phyloP scores from a whole-genome alignment of 148 eudicot genomes.

The Spergularia bocconei region DNA sequence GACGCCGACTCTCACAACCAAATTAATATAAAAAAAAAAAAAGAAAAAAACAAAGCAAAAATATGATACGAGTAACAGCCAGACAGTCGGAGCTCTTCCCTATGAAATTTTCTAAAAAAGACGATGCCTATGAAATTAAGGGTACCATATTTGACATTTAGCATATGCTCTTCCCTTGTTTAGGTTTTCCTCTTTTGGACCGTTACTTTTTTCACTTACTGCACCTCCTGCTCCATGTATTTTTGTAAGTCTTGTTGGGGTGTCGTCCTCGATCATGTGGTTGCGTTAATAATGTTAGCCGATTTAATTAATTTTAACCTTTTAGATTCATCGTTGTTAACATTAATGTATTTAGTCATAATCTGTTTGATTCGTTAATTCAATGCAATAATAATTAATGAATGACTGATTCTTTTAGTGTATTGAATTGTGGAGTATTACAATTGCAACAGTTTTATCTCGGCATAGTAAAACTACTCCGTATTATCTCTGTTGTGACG shows the following conservation, averaged over 20 bases:
- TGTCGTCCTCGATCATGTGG: neutral
- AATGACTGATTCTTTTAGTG: too few relatives aligned
- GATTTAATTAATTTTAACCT: too few relatives aligned
- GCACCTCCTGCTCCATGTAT: slow-evolving; percentile 9
- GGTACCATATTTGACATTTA: slow-evolving; percentile 16
- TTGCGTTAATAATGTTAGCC: too few relatives aligned
- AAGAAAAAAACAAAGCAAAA: neutral
- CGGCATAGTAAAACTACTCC: too few relatives aligned
- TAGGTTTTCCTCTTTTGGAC: slow-evolving; percentile 18
- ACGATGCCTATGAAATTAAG: slow-evolving; percentile 19
- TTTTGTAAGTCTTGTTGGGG: neutral
- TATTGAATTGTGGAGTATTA: too few relatives aligned
- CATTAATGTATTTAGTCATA: too few relatives aligned
- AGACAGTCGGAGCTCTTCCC: neutral
- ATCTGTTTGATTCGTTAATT: too few relatives aligned
- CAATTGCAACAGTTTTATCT: too few relatives aligned
- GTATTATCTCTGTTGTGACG: too few relatives aligned
- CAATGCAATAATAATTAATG: too few relatives aligned
- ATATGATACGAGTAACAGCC: neutral
- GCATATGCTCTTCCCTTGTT: slow-evolving; percentile 22
- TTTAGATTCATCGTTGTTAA: neutral
- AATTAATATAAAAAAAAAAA: too few relatives aligned
- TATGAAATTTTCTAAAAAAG: slow-evolving; percentile 1
- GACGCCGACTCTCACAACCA: too few relatives aligned
- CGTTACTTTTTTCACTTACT: neutral